A percentile compares a stretch with the other conserved stretches of the same genome.
phyloP scores from a whole-genome alignment of 1,139 yeast genomes.

The Taiozyma sp. region DNA sequence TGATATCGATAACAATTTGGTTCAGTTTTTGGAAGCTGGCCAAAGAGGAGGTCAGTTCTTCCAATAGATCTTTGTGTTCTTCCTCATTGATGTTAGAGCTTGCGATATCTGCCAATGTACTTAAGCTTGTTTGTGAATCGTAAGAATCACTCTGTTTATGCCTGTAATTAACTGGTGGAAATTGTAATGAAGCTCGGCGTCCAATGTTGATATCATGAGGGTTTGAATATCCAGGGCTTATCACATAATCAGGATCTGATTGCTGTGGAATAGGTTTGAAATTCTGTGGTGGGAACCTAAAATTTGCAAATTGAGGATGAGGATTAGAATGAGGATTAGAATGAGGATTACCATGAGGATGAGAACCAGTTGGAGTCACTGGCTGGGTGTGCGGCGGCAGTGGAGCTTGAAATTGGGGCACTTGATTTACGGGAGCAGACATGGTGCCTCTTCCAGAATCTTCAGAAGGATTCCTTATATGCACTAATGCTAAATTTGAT shows the following conservation, averaged over 20 bases:
- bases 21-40: constrained; percentile 6
- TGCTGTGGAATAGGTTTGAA: not conserved
- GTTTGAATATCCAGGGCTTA: not conserved
- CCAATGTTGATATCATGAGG: not conserved
- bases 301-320: constrained; percentile 2
- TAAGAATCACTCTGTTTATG: constrained; percentile 18
- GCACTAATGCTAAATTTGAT: constrained; percentile 7
- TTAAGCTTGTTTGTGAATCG: constrained; percentile 20
- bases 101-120: constrained; percentile 23
- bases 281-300: constrained; percentile 7
- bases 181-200: constrained; percentile 9
- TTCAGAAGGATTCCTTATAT: not conserved
- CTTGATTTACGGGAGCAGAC: not conserved
- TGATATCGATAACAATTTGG: constrained; percentile 12
- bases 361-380: not conserved
- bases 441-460: not conserved
- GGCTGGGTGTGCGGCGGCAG: not conserved
- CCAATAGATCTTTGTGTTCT: constrained; percentile 3
- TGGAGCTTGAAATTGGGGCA: not conserved
- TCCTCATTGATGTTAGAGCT: constrained; percentile 3
- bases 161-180: constrained; percentile 9
- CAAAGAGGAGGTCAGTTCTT: constrained; percentile 10
- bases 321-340: not conserved
- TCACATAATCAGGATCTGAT: constrained; percentile 4
- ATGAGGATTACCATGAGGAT: not conserved